Base-by-base conservation (phyloP, 164 flowering plant genomes). In the Liquidambar formosana region DNA sequence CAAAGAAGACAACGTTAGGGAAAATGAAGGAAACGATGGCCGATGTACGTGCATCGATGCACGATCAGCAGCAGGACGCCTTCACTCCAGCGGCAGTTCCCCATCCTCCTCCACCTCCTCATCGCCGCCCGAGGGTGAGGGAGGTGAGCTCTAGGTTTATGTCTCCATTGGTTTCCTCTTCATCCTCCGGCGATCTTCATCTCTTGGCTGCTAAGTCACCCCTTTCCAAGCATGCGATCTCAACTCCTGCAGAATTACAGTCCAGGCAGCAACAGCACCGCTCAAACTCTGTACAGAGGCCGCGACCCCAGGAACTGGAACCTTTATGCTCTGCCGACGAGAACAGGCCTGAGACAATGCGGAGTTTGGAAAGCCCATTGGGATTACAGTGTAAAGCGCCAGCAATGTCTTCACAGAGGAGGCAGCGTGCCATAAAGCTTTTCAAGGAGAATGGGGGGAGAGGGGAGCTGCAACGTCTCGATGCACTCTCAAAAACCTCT, bases 111-210 rank as follows among this genome's bases (percentile, higher is more conserved):
- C 74, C 76, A 8, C 65, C 76, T 14, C 27, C 71, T 22, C 74
- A 22, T 8, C 75, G 82, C 4, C 74, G 84, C 25, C 84, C 84
- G 0, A 78, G 84, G 66, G 84, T 81, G 11, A 73, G 84, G 49
- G 85, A 81, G 53, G 82, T 81, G 18, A 76, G 85, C 64, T 81
- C 85, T 14, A 51, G 85, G 65, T 81, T 81, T 71, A 81, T 81
- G 85, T 71, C 84, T 47, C 80, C 84, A 0, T 38, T 68, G 9
- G 62, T 70, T 1, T 62, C 74, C 14, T 71, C 77, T 1, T 21
- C 66, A 1, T 57, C 70, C 27, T 28, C 79, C 28, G 77, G 74
- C 16, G 76, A 69, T 71, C 73, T 63, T 27, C 75, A 72, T 66
- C 63, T 64, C 54, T 21, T 28, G 33, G 25, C 60, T 13, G 25